Conservation (phyloP, 306 rosid species). For the Sicyos edulis region DNA sequence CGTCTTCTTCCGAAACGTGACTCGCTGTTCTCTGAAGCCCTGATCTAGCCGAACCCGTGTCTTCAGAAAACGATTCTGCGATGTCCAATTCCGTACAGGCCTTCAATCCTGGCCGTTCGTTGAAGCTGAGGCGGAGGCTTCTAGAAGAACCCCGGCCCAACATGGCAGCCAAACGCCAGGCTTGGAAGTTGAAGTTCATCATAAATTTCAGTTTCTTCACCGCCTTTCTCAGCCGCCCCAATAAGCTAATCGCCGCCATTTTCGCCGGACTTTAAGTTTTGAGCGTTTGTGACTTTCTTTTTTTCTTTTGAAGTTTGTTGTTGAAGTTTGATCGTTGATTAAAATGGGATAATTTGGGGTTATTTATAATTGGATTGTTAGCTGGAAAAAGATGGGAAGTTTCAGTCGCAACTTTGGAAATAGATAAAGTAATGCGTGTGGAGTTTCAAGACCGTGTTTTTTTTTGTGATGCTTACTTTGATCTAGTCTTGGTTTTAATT, state of each 20-base stretch:
- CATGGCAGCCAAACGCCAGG: conserved; percentile 47
- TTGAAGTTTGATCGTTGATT: neutral
- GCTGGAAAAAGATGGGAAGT: neutral
- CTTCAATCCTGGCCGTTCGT: conserved; percentile 45
- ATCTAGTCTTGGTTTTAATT: neutral
- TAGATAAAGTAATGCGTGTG: neutral
- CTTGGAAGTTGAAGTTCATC: conserved; percentile 37
- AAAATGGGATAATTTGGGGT: neutral
- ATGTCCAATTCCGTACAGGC: conserved; percentile 22
- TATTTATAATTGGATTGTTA: neutral
- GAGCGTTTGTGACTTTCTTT: no score
- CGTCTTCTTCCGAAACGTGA: conserved; percentile 58
- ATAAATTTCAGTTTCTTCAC: conserved; percentile 51
- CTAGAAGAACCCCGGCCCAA: conserved; percentile 30
- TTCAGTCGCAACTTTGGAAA: neutral
- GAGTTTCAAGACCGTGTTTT: conserved; percentile 15
- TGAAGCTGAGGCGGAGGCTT: conserved; percentile 38
- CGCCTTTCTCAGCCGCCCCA: conserved; percentile 46
- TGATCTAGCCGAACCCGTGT: conserved; percentile 20
- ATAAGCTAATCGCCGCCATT: conserved; percentile 28
- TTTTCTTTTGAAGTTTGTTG: no score
- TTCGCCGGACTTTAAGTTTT: neutral
- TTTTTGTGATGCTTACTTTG: neutral
- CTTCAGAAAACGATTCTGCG: conserved; percentile 29
- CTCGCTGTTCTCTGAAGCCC: conserved; percentile 53